These are phyloP conservation scores for Magnaporthiopsis incrustans DNA, from an alignment of 2,329 filamentous ascomycete genomes.

Conservation along the genomic window DNA sequence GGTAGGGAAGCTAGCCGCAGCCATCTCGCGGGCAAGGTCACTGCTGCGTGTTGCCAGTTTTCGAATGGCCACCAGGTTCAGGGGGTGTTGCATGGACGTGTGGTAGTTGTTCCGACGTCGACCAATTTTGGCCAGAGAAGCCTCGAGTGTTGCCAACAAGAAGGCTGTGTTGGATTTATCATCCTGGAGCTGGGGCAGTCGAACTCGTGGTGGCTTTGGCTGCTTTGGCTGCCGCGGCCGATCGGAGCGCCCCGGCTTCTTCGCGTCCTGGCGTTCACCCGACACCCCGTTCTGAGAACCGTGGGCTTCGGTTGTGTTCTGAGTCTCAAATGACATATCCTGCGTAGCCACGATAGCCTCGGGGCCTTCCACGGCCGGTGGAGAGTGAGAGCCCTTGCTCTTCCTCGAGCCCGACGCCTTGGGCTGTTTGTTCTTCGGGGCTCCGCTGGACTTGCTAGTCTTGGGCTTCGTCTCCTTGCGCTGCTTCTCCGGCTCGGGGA, in stretches of 20 bases:
- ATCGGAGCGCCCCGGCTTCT: constrained; percentile 8
- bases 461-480: constrained; percentile 22
- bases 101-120: constrained; percentile 20
- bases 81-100: constrained; percentile 9
- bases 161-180: constrained; percentile 38
- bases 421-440: not conserved
- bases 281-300: not conserved
- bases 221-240: constrained; percentile 15
- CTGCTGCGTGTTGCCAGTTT: not conserved
- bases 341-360: not conserved
- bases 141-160: constrained; percentile 33
- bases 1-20: too few relatives aligned
- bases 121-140: constrained; percentile 24
- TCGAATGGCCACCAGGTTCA: not conserved
- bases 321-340: not conserved
- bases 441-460: not conserved
- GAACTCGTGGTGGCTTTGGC: constrained; percentile 22
- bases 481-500: constrained; percentile 23
- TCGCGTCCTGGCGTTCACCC: not conserved
- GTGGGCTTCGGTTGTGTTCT: not conserved
- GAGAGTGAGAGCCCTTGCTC: not conserved
- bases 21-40: not conserved
- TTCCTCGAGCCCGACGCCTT: not conserved
- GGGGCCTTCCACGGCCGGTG: not conserved
- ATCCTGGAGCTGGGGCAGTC: constrained; percentile 31